Evolutionary conservation across 495 filamentous ascomycete species (phyloP).

Genomic region (Penicillium argentinense): DNA sequence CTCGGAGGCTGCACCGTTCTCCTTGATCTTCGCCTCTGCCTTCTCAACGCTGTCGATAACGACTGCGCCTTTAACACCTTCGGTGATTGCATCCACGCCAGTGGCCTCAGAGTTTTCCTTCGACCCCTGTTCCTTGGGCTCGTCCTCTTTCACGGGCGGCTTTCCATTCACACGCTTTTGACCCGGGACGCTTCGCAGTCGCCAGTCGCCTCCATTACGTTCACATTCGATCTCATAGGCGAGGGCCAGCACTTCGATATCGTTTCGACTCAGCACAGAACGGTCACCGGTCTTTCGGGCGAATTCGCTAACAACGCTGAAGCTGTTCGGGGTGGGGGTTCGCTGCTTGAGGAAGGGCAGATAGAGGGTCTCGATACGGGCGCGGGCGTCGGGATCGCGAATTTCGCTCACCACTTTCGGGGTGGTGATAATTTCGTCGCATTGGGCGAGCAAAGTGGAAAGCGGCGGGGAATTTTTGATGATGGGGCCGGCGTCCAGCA

Average conservation of each 20-base stretch:
- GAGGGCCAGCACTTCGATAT: constrained; percentile 85
- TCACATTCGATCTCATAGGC: constrained; percentile 90
- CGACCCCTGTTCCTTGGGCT: constrained; percentile 23
- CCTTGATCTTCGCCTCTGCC: constrained; percentile 16
- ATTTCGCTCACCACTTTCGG: constrained; percentile 88
- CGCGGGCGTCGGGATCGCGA: constrained; percentile 75
- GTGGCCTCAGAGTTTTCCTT: constrained; percentile 25
- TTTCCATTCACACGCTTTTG: constrained; percentile 76
- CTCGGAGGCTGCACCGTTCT: neutral
- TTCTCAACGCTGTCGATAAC: constrained; percentile 23
- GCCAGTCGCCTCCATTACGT: constrained; percentile 78
- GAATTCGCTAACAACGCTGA: constrained; percentile 80
- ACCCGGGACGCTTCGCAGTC: constrained; percentile 71
- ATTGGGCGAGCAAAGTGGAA: constrained; percentile 71
- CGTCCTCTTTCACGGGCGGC: constrained; percentile 49
- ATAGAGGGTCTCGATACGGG: constrained; percentile 76
- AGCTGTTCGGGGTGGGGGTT: constrained; percentile 68
- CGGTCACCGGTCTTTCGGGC: constrained; percentile 88
- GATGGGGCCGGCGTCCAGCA: constrained; percentile 89
- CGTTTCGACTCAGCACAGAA: constrained; percentile 78
- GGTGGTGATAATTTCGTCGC: constrained; percentile 78
- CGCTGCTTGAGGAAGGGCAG: constrained; percentile 80
- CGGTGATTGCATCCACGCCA: constrained; percentile 32
- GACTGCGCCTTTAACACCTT: constrained; percentile 27
- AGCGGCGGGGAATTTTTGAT: constrained; percentile 83